Base-by-base conservation (phyloP, 169 alveolate genomes). In the Plasmodium blacklocki region DNA sequence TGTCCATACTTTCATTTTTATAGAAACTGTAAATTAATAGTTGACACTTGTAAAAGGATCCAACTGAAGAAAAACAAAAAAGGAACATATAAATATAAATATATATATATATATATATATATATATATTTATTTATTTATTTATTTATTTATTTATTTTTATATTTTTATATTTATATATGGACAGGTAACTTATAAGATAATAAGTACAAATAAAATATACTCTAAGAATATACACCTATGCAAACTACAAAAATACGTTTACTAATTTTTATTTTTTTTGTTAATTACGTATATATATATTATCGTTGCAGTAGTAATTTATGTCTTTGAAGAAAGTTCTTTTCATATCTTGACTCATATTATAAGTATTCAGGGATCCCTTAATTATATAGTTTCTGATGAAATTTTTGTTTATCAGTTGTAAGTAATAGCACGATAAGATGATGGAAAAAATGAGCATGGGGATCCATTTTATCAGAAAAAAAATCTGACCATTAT, bases 31-130 rank as follows among this genome's bases (percentile, higher is more conserved):
- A 32, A 15, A 76, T 49, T 29, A 76, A 56, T 19, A 76, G 15
- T 5, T 76, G 76, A 19, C 88, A 76, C 50, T 76, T 76, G 67
- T 63, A 76, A n/a, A 76, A 56, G 70, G 88, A 76, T 50, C 21
- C 88, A 63, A 45, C 29, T 50, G 3, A 72, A 47, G 39, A 32
- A 32, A 32, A 32, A 32, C 18, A 52, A 52, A 52, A n/a, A 0
- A 52, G 60, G n/a, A 4, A 52, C n/a, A n/a, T 11, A 52, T 6
- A 52, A 6, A 52, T 8, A 14, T 52, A 50, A 0, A 50, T 26
- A 26, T 0, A 32, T 32, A 32, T 0, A 32, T 32, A 32, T 32
- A 32, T 32, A 32, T 32, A 32, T 32, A 32, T 32, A 32, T 32
- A 32, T 32, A 32, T 32, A 32, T 29, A 29, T 29, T 23, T 23